Evolutionary conservation across 208 protist genomes (phyloP), one percentile per base, ranked within the genome.

Genomic region (Phytomonas francai): DNA sequence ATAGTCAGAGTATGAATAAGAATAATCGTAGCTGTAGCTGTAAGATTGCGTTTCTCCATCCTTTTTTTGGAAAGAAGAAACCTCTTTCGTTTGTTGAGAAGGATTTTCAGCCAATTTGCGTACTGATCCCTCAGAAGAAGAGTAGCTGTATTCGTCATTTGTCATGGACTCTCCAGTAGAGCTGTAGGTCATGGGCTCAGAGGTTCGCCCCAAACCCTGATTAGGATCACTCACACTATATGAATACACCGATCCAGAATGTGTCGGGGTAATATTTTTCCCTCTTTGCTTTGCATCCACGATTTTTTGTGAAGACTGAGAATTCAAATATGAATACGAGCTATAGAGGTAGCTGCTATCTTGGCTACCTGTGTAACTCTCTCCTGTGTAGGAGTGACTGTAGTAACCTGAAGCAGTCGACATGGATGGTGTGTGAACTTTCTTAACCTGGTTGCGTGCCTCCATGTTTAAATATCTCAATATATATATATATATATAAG

Each of bases 1-100:
- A 30, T 73, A 32, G 27, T 73, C 63, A 5, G 59, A 42, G 49
- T 66, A 66, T 28, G 72, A 68, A 51, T 68, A 32, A 3, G 59
- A 67, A 70, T 80, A 77, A 9, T 65, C 66, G 49, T 80, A 76
- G 67, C 76, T 83, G 64, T 79, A 72, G 62, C 69, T 68, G 70
- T 76, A 78, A 30, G 30, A 65, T 29, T 25, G 45, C 0, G 45
- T 61, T 39, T 69, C 31, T 22, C 63, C 49, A 9, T 29, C 45
- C 12, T 54, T 22, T 22, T 54, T 19, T 1, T 1, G 45, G 19
- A 7, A 0, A 25, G 11, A 54, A 25, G 8, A 22, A 19, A 25
- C 45, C 8, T 25, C 19, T 54, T 54, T 54, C 25, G 7, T 54
- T 4, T 19, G 39, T 49, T 49, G 45, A 22, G 45, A 54, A 54